Evolutionary conservation across 2,329 filamentous ascomycete species (phyloP).

Genomic region (Aspergillus alliaceus): DNA sequence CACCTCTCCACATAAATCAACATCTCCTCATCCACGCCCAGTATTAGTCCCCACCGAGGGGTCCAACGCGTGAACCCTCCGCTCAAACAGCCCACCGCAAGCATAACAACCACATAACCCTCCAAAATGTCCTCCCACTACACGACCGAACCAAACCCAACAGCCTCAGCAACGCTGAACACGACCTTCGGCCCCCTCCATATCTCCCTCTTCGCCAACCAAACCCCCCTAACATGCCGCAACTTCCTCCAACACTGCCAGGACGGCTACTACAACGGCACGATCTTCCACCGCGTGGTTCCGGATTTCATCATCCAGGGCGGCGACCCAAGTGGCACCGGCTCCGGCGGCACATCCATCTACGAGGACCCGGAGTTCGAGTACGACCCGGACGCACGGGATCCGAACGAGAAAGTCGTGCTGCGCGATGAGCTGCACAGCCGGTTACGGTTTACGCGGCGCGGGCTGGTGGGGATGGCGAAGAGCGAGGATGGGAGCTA

Average conservation of each 20-base stretch:
- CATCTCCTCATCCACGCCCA: not conserved
- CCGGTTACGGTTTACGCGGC: conserved; percentile 85
- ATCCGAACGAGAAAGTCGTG: conserved; percentile 54
- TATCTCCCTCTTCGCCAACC: conserved; percentile 92
- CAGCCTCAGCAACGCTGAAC: conserved; percentile 85
- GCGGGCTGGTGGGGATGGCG: conserved; percentile 93
- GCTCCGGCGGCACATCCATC: conserved; percentile 87
- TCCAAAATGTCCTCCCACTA: conserved; percentile 81
- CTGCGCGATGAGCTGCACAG: conserved; percentile 92
- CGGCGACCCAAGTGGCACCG: conserved; percentile 90
- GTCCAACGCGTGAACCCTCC: not conserved
- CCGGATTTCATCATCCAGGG: conserved; percentile 93
- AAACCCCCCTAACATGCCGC: conserved; percentile 84
- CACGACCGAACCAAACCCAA: conserved; percentile 92
- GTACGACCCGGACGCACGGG: conserved; percentile 56
- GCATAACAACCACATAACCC: not conserved
- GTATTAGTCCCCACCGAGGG: not conserved
- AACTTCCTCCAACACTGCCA: conserved; percentile 96
- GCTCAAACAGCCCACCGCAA: not conserved
- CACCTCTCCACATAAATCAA: not conserved
- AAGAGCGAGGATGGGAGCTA: conserved; percentile 74
- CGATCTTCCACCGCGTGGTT: conserved; percentile 89
- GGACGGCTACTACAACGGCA: conserved; percentile 92
- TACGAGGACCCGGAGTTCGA: conserved; percentile 68
- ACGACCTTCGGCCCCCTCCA: conserved; percentile 87